Percentiles rank a stretch among this genome's conserved stretches.
Conservation (phyloP, 306 rosid genomes). For the Cicer arietinum region DNA sequence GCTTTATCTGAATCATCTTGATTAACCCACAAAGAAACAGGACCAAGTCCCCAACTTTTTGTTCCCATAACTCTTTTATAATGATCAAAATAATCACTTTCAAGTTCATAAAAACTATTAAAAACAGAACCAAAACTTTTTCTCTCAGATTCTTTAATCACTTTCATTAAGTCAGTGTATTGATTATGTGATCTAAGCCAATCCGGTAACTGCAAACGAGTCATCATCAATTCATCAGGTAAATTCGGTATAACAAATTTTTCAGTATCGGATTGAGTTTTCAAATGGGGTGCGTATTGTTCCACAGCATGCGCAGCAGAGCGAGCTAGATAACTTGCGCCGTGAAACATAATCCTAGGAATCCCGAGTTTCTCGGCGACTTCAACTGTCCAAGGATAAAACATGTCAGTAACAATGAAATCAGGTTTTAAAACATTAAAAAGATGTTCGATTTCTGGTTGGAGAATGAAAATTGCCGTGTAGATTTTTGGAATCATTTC, state of each 20-base stretch:
- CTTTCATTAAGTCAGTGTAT: conserved; percentile 36
- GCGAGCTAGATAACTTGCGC: conserved; percentile 41
- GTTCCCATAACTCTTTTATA: conserved; percentile 45
- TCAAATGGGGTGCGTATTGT: conserved; percentile 31
- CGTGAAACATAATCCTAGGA: conserved; percentile 48
- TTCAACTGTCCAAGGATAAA: conserved; percentile 50
- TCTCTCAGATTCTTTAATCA: conserved; percentile 39
- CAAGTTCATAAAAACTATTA: conserved; percentile 51
- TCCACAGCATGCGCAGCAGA: conserved; percentile 36
- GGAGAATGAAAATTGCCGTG: conserved; percentile 41
- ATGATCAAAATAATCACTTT: conserved; percentile 43
- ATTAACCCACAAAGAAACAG: conserved; percentile 50
- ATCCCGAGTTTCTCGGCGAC: conserved; percentile 35
- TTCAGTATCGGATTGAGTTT: conserved; percentile 31
- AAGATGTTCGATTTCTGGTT: conserved; percentile 26
- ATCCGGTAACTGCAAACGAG: conserved; percentile 49
- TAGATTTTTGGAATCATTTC: conserved; percentile 30
- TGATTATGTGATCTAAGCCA: conserved; percentile 43
- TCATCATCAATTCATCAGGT: conserved; percentile 47
- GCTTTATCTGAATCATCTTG: conserved; percentile 45
- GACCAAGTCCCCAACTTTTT: conserved; percentile 51
- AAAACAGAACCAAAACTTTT: conserved; percentile 49
- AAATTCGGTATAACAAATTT: conserved; percentile 41
- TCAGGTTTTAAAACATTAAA: conserved; percentile 40
- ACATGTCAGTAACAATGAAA: conserved; percentile 54